Evolutionary conservation across 106 monocot species (phyloP).

Genomic region (Allium sativum): DNA sequence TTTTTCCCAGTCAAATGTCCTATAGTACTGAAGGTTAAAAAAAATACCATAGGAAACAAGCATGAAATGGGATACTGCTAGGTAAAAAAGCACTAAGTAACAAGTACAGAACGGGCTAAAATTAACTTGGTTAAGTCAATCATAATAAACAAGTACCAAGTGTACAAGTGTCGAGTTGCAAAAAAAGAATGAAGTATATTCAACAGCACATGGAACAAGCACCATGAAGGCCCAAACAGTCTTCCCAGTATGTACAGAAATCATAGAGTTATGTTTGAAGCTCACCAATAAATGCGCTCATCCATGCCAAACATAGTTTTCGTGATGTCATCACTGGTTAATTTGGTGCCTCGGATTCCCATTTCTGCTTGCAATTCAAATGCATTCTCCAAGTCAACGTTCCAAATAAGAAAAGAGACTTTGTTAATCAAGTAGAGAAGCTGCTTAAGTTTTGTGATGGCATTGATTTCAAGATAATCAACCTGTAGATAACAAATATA

Average conservation of each 20-base stretch:
- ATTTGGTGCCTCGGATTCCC: conserved; percentile 9
- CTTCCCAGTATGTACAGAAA: background rate
- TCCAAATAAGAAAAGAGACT: conserved; percentile 1
- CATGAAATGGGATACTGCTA: no score
- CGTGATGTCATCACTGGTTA: conserved; percentile 2
- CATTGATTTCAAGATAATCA: background rate
- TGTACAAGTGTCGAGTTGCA: background rate
- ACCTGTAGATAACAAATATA: background rate
- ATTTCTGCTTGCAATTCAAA: conserved; percentile 8
- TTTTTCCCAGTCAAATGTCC: no score
- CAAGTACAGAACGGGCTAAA: background rate
- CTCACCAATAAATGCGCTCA: conserved; percentile 13
- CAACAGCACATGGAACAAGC: background rate
- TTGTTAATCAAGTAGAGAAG: conserved; percentile 12
- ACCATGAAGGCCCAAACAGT: no score
- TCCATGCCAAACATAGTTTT: conserved; percentile 7
- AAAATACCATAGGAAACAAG: no score
- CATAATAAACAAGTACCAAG: background rate
- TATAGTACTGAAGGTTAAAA: no score
- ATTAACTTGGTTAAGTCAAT: background rate
- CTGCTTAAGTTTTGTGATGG: background rate
- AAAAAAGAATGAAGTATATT: background rate
- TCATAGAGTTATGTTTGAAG: background rate
- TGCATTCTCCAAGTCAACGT: conserved; percentile 7
- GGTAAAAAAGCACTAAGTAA: no score